A percentile compares a stretch with the other conserved stretches of the same genome.
Conservation (phyloP, 805 yeast species). For the Dipodascus geniculatus region DNA sequence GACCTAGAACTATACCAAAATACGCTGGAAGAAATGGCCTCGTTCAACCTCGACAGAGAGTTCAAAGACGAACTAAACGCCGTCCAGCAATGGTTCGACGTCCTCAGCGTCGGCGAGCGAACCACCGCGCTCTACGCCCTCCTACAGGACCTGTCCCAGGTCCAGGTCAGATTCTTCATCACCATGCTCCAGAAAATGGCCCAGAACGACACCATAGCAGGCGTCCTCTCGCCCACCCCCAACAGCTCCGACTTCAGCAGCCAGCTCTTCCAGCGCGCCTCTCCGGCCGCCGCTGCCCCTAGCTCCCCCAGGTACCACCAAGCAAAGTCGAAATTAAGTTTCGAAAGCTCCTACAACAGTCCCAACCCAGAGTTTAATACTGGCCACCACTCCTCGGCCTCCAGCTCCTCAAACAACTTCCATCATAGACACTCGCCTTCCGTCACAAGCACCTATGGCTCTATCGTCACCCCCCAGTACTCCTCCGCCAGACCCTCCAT, state of each 20-base stretch:
- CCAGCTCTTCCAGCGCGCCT: neutral
- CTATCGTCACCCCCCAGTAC: neutral
- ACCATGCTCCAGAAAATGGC: slow-evolving; percentile 24
- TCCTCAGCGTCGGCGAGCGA: slow-evolving; percentile 27
- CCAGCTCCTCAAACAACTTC: neutral
- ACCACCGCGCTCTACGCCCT: slow-evolving; percentile 28
- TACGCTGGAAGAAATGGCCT: slow-evolving; percentile 23
- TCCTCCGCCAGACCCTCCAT: neutral
- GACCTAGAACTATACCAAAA: slow-evolving; percentile 23
- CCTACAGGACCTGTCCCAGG: slow-evolving; percentile 25
- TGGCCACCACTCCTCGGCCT: neutral
- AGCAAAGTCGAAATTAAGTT: neutral
- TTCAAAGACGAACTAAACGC: slow-evolving; percentile 26
- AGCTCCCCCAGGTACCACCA: neutral
- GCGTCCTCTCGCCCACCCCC: slow-evolving; percentile 15
- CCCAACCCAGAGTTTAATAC: neutral
- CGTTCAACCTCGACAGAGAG: slow-evolving; percentile 19
- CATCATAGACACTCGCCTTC: slow-evolving; percentile 1
- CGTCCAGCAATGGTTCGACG: slow-evolving; percentile 31
- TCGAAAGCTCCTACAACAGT: neutral
- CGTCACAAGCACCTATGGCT: neutral
- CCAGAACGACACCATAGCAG: slow-evolving; percentile 15
- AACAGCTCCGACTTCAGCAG: neutral
- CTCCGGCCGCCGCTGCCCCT: neutral
- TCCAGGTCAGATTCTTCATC: slow-evolving; percentile 24